Conservation (phyloP, 805 yeast species). For the Pichia nanzhaoensis region DNA sequence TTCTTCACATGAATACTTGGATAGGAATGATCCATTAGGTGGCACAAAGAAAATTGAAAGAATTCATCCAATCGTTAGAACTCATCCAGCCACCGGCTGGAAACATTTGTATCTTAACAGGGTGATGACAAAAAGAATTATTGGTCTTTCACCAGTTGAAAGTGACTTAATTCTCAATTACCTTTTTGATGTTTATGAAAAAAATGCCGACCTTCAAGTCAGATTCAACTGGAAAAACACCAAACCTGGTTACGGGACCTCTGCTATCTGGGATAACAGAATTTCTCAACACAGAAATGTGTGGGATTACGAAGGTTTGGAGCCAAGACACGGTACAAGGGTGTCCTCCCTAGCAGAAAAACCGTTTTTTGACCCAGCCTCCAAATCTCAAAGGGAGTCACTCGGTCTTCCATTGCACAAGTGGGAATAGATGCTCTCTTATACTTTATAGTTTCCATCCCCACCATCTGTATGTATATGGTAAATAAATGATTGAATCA, state of each 20-base stretch:
- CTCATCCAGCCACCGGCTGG: conserved; percentile 62
- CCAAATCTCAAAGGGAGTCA: conserved; percentile 47
- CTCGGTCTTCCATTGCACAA: conserved; percentile 29
- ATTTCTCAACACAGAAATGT: conserved; percentile 38
- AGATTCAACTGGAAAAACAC: conserved; percentile 42
- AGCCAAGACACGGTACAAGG: conserved; percentile 47
- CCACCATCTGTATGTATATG: no score
- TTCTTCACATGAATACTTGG: conserved; percentile 34
- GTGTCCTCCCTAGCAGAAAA: conserved; percentile 47
- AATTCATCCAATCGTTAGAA: conserved; percentile 55
- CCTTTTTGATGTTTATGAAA: conserved; percentile 40
- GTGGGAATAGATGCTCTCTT: conserved; percentile 3
- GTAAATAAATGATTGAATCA: no score
- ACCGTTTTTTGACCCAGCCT: conserved; percentile 44
- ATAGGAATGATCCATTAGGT: conserved; percentile 38
- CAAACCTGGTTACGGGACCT: conserved; percentile 34
- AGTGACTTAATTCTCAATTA: conserved; percentile 41
- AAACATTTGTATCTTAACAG: conserved; percentile 50
- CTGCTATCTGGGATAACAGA: conserved; percentile 48
- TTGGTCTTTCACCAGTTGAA: conserved; percentile 47
- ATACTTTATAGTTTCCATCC: no score
- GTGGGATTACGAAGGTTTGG: conserved; percentile 36
- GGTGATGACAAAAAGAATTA: conserved; percentile 43
- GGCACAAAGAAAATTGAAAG: conserved; percentile 43
- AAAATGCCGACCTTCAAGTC: conserved; percentile 50